Conservation (phyloP, 768 basidiomycete genomes). For the Pulveroboletus sp. region DNA sequence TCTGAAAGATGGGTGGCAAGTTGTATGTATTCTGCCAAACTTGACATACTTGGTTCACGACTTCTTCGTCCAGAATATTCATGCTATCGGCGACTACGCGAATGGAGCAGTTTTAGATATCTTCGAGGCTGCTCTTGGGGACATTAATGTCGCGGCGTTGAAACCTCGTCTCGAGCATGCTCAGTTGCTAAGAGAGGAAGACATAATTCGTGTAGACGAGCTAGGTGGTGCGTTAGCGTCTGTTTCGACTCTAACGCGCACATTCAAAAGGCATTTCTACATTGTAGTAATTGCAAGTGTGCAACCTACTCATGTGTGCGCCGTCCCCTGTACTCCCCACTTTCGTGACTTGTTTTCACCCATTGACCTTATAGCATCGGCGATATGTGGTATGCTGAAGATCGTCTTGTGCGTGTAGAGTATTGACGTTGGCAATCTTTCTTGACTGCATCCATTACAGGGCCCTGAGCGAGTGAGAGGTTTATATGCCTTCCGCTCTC, state of each 20-base stretch:
- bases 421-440: background rate
- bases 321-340: background rate
- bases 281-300: slow-evolving; percentile 78
- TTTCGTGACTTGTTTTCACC: background rate
- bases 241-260: background rate
- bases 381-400: slow-evolving; percentile 89
- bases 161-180: slow-evolving; percentile 88
- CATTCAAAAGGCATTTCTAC: background rate
- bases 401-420: slow-evolving; percentile 55
- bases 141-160: slow-evolving; percentile 55
- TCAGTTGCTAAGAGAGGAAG: slow-evolving; percentile 74
- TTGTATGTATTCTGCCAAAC: slow-evolving; percentile 46
- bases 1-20: slow-evolving; percentile 83
- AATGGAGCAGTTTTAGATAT: slow-evolving; percentile 80
- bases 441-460: slow-evolving; percentile 29
- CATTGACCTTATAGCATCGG: slow-evolving; percentile 45
- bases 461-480: slow-evolving; percentile 80
- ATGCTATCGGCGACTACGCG: slow-evolving; percentile 84
- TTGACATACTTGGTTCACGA: background rate
- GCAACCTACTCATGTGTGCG: slow-evolving; percentile 86
- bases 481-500: slow-evolving; percentile 81
- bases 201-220: slow-evolving; percentile 70
- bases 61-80: slow-evolving; percentile 59
- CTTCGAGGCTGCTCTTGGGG: slow-evolving; percentile 65
- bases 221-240: slow-evolving; percentile 58